Percentiles rank a stretch among this genome's conserved stretches.
Conservation (phyloP, 352 stramenopile species). For the Phytophthora sp. region DNA sequence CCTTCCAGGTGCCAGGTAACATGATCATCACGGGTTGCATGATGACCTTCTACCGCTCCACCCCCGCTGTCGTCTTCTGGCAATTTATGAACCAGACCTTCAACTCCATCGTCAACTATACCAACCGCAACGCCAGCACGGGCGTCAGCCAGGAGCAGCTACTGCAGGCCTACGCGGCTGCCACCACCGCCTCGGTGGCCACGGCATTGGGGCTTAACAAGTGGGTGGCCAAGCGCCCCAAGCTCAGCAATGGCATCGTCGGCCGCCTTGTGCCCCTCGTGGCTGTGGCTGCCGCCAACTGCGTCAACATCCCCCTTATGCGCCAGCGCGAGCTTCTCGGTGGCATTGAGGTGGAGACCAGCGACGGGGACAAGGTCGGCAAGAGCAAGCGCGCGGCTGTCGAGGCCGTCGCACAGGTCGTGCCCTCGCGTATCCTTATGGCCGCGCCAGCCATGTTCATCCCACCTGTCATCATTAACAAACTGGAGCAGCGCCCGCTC, state of each 20-base stretch:
- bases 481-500: slow-evolving; percentile 63
- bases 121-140: slow-evolving; percentile 91
- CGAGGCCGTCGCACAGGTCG: slow-evolving; percentile 82
- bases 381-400: slow-evolving; percentile 76
- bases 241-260: slow-evolving; percentile 67
- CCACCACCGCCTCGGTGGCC: slow-evolving; percentile 80
- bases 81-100: slow-evolving; percentile 93
- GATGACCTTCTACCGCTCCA: slow-evolving; percentile 88
- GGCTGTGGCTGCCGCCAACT: slow-evolving; percentile 87
- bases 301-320: slow-evolving; percentile 92
- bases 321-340: slow-evolving; percentile 86
- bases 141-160: slow-evolving; percentile 83
- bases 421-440: slow-evolving; percentile 87
- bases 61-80: slow-evolving; percentile 86
- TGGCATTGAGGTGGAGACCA: slow-evolving; percentile 82
- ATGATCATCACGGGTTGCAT: slow-evolving; percentile 91
- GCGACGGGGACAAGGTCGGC: slow-evolving; percentile 64
- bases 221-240: slow-evolving; percentile 63
- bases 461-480: slow-evolving; percentile 86
- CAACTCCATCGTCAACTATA: slow-evolving; percentile 94
- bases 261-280: slow-evolving; percentile 81
- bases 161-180: slow-evolving; percentile 78
- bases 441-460: slow-evolving; percentile 87
- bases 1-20: slow-evolving; percentile 88
- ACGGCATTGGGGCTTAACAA: slow-evolving; percentile 84